Conservation (phyloP, 208 protist genomes). For the Borovskyia barvae region DNA sequence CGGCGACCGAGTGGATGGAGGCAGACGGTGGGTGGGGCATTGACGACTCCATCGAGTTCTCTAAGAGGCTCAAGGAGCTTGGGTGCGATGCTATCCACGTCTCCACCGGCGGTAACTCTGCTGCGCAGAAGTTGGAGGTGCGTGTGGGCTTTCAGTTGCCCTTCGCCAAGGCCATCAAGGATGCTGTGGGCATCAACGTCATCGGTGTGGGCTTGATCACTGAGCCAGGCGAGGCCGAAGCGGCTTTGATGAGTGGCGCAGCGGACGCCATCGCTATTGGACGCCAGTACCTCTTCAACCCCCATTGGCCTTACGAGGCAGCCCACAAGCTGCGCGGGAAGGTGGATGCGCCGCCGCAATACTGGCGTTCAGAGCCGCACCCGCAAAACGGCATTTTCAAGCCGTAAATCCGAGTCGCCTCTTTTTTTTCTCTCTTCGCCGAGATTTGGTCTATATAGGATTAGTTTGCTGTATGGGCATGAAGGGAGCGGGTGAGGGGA, state of each 20-base stretch:
- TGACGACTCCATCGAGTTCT: slow-evolving; percentile 21
- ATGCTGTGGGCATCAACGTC: slow-evolving; percentile 36
- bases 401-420: slow-evolving; percentile 9
- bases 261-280: slow-evolving; percentile 70
- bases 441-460: no score
- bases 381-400: no score
- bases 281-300: slow-evolving; percentile 64
- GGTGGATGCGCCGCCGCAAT: slow-evolving; percentile 13
- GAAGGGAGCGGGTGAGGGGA: no score
- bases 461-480: no score
- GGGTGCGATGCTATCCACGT: slow-evolving; percentile 60
- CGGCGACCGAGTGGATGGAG: slow-evolving; percentile 65
- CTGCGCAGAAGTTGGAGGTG: slow-evolving; percentile 46
- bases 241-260: slow-evolving; percentile 18
- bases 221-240: slow-evolving; percentile 45
- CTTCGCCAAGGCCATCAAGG: slow-evolving; percentile 57
- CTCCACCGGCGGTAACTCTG: slow-evolving; percentile 62
- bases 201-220: slow-evolving; percentile 73
- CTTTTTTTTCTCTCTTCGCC: slow-evolving; percentile 8
- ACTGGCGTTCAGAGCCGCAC: slow-evolving; percentile 16
- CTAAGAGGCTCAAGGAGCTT: slow-evolving; percentile 39
- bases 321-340: slow-evolving; percentile 21
- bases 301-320: slow-evolving; percentile 48
- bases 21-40: slow-evolving; percentile 33
- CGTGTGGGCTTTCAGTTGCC: slow-evolving; percentile 36